Evolutionary conservation across 1,284 basidiomycete genomes (phyloP), one percentile per base, ranked within the genome.

Genomic region (Trichosporon inkin): DNA sequence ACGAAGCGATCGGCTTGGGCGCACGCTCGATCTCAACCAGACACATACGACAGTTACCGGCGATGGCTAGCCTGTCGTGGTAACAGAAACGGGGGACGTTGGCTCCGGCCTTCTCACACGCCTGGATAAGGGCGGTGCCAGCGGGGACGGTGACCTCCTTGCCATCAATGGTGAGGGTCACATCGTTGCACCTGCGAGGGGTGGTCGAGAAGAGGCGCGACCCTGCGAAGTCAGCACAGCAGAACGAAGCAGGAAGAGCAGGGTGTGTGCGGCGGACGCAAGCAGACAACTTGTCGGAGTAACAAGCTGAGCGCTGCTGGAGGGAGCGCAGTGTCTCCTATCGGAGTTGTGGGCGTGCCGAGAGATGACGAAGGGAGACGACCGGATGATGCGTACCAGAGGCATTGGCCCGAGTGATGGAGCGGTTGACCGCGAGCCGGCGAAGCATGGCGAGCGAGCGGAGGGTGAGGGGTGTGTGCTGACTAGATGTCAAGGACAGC

Each of bases 21-120:
- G 93, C 92, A 66, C 91, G 85, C 79, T 95, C 90, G 55, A 77
- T 74, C 79, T 99, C 95, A 58, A 99, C 95, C 49, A 99, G 81
- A 79, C 95, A 99, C 95, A 96, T 96, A 74, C 92, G 88, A 81
- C 93, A 96, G 78, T 95, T 96, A 62, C 92, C 92, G 65, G 93
- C 93, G 71, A 96, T 92, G 38, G 92, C 91, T 40, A 96, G 84
- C 63, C 78, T 70, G 65, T 80, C 78, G 65, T 79, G 77, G 68
- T 79, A 79, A 68, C 77, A 79, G 71, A 78, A 78, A 66, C 76
- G 65, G 34, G 73, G 71, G 60, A 69, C 60, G 61, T 65, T 67
- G 22, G 72, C 66, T 58, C 66, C 69, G 51, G 57, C 57, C 22
- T 49, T 71, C 67, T 81, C 82, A 79, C 95, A 98, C 60, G 95